A percentile compares a stretch with the other conserved stretches of the same genome.
Evolutionary conservation across 768 basidiomycete genomes (phyloP).

Genomic region (Auricularia auricula-judae): DNA sequence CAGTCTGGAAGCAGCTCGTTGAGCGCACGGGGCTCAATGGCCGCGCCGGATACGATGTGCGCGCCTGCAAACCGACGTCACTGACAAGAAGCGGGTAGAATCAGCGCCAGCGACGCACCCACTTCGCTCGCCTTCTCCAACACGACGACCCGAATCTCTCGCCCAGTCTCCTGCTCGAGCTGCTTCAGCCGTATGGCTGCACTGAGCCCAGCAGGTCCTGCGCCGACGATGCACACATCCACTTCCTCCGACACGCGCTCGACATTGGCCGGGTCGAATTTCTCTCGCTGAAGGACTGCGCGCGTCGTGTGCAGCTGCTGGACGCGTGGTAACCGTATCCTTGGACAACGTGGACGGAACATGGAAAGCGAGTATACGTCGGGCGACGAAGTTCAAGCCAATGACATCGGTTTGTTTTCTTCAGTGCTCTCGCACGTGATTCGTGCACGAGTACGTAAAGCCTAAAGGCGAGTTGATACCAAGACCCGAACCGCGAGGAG

Average conservation of each 20-base stretch:
- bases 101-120: slow-evolving; percentile 38
- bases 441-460: too few relatives aligned
- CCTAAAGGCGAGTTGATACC: too few relatives aligned
- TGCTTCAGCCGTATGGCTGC: slow-evolving; percentile 96
- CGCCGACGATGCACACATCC: slow-evolving; percentile 96
- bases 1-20: slow-evolving; percentile 87
- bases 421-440: too few relatives aligned
- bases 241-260: slow-evolving; percentile 86
- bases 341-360: not conserved
- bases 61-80: slow-evolving; percentile 41
- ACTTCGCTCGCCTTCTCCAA: slow-evolving; percentile 92
- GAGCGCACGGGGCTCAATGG: slow-evolving; percentile 85
- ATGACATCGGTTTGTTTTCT: too few relatives aligned
- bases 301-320: not conserved
- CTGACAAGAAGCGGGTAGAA: not conserved
- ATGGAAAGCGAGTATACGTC: not conserved
- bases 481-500: too few relatives aligned
- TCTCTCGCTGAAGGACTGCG: slow-evolving; percentile 10
- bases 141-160: slow-evolving; percentile 82
- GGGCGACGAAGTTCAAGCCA: too few relatives aligned
- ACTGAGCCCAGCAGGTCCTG: slow-evolving; percentile 86
- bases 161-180: slow-evolving; percentile 67
- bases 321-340: not conserved
- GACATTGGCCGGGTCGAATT: slow-evolving; percentile 45
- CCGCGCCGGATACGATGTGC: slow-evolving; percentile 92